Base-by-base conservation (phyloP, 2,329 filamentous ascomycete genomes). In the Penicillium hordei region DNA sequence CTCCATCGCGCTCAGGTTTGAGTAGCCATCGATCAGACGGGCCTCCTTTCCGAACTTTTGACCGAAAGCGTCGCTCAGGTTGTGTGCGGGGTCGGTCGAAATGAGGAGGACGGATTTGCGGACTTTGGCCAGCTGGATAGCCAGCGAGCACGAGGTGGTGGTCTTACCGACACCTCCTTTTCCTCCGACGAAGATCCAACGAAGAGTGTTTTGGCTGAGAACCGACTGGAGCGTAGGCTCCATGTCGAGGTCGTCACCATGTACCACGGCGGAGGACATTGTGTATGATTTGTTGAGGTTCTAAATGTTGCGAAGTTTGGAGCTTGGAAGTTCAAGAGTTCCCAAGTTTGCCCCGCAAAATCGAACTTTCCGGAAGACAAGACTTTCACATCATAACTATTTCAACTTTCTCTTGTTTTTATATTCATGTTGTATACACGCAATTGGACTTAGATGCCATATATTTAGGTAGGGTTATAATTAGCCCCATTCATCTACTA, bases 41-140 rank as follows among this genome's bases (percentile, higher is more conserved):
- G 94, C 94, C 78, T 99, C 94, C 82, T 99, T 99, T 81, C 94
- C 94, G 72, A 99, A 99, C 80, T 99, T 99, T 78, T 99, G 93
- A 67, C 91, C 91, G 78, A 99, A 99, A 60, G 94, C 94, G 80
- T 99, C 94, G 68, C 90, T 94, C 63, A 99, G 84, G 79, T 99
- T 99, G 84, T 99, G 94, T 52, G 94, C 94, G 52, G 94, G 94
- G 77, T 99, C 94, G 69, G 94, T 99, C 39, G 93, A 97, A 80
- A 99, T 99, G 75, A 99, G 89, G 58, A 99, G 86, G 60, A 99
- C 94, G 61, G 90, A 96, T 78, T 93, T 93, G 78, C 94, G 91
- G 69, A 92, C 91, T 78, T 89, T 92, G 70, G 94, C 92, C 65
- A 99, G 90, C 79, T 99, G 94, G 74, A 99, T 97, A 63, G 94